Percentiles rank a stretch among this genome's conserved stretches.
Evolutionary conservation across 2,329 filamentous ascomycete genomes (phyloP).

Genomic region (Ceratocystis papillata): DNA sequence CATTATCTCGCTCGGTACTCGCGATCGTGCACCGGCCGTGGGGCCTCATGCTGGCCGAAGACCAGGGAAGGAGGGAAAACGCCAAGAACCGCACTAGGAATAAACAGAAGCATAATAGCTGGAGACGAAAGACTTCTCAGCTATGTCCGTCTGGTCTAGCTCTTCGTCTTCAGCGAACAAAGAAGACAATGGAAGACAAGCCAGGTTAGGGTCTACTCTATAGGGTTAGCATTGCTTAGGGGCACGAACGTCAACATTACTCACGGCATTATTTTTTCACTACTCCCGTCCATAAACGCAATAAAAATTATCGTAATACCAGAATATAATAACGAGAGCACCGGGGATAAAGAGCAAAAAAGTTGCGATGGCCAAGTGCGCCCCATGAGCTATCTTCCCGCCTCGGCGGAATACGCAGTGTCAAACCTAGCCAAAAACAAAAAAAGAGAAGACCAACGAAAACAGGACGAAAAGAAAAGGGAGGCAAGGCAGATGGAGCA

Average conservation of each 20-base stretch:
- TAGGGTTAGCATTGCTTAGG: no score
- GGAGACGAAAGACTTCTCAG: neutral
- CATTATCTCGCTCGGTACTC: conserved; percentile 11
- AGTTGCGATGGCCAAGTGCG: no score
- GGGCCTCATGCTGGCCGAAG: neutral
- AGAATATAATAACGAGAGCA: no score
- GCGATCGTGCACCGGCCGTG: neutral
- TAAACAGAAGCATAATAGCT: neutral
- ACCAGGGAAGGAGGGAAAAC: neutral
- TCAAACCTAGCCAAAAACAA: neutral
- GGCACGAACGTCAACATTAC: no score
- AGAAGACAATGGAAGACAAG: neutral
- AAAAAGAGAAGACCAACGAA: neutral
- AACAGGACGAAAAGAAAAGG: neutral
- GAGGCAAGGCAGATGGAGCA: neutral
- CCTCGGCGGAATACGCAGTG: neutral
- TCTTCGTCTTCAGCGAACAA: neutral
- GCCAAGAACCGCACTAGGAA: neutral
- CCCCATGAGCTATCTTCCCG: no score
- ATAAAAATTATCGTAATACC: no score
- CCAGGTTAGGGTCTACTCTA: neutral
- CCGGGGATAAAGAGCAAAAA: no score
- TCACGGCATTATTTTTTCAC: no score
- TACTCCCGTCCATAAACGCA: no score
- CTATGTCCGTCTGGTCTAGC: no score